These are phyloP conservation scores for Clausena lansium DNA, from an alignment of 345 rosid genomes.

Conservation along the genomic window DNA sequence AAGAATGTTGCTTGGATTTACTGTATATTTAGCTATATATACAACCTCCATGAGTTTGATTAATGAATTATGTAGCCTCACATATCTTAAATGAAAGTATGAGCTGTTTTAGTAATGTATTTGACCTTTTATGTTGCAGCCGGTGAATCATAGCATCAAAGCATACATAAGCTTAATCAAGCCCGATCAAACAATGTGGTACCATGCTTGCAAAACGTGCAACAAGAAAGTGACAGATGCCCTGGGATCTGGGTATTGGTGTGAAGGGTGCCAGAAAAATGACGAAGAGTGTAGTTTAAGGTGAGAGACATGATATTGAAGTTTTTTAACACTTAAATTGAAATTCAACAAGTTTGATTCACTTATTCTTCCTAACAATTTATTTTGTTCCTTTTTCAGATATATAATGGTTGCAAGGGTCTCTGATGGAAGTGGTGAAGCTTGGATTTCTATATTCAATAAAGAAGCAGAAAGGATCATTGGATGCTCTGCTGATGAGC, in stretches of 20 bases:
- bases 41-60: neutral
- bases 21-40: neutral
- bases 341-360: neutral
- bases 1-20: neutral
- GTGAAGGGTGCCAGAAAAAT: conserved; percentile 94
- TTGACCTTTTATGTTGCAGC: conserved; percentile 43
- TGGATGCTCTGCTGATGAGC: conserved; percentile 85
- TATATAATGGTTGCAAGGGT: conserved; percentile 72
- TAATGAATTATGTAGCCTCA: neutral
- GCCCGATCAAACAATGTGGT: conserved; percentile 95
- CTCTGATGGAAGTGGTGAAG: conserved; percentile 78
- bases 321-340: neutral
- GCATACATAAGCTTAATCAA: conserved; percentile 73
- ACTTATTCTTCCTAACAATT: neutral
- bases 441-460: conserved; percentile 75
- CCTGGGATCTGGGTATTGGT: conserved; percentile 88
- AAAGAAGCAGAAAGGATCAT: conserved; percentile 73
- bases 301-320: conserved; percentile 25
- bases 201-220: conserved; percentile 91
- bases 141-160: conserved; percentile 61
- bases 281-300: conserved; percentile 75
- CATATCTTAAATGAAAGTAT: neutral
- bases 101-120: neutral
- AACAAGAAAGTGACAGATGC: conserved; percentile 92
- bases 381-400: conserved; percentile 28